Conservation (phyloP, 2,329 filamentous ascomycete species). For the Catunica adiposa region DNA sequence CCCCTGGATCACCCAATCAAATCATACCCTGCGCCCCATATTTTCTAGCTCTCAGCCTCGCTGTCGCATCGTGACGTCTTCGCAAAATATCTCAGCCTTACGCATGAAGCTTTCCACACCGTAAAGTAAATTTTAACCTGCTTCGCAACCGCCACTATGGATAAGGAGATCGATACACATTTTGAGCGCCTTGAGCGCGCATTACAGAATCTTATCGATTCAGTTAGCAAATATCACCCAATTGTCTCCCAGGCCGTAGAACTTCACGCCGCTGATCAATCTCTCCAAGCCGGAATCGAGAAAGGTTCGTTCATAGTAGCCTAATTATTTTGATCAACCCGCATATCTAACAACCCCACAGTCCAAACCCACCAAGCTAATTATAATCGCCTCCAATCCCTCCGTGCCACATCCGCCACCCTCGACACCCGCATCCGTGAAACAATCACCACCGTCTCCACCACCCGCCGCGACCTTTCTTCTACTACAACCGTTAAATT, state of each 20-base stretch:
- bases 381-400: slow-evolving; percentile 46
- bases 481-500: slow-evolving; percentile 42
- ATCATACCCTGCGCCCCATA: neutral
- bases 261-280: slow-evolving; percentile 52
- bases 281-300: slow-evolving; percentile 48
- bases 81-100: neutral
- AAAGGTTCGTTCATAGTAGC: slow-evolving; percentile 32
- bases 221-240: slow-evolving; percentile 68
- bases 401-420: slow-evolving; percentile 47
- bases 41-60: neutral
- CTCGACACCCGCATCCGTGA: slow-evolving; percentile 60
- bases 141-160: slow-evolving; percentile 30
- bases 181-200: slow-evolving; percentile 52
- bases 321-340: neutral
- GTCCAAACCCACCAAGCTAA: slow-evolving; percentile 64
- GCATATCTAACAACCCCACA: slow-evolving; percentile 19
- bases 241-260: slow-evolving; percentile 50
- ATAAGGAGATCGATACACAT: slow-evolving; percentile 41
- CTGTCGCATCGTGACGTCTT: neutral
- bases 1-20: neutral
- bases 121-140: neutral
- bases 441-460: slow-evolving; percentile 51
- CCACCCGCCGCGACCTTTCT: slow-evolving; percentile 56
- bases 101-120: neutral
- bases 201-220: slow-evolving; percentile 55